Conservation (phyloP, 768 basidiomycete genomes). For the Wakefieldia striispora region DNA sequence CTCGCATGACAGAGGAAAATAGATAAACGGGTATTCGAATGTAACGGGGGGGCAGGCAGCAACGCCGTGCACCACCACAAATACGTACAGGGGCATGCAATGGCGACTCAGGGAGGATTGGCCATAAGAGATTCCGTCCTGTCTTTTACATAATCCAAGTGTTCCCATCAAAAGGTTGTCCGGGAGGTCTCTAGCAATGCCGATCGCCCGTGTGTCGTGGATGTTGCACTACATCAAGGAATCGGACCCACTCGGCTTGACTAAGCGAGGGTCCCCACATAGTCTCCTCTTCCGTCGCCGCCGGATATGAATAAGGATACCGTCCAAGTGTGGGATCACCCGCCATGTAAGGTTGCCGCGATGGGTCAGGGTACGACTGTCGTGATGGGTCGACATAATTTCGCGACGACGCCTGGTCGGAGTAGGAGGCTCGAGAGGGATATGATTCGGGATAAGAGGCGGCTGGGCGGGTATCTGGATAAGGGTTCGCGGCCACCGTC, state of each 20-base stretch:
- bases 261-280: constrained; percentile 81
- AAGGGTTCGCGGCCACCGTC: constrained; percentile 25
- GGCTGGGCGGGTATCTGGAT: constrained; percentile 23
- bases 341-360: constrained; percentile 29
- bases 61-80: constrained; percentile 18
- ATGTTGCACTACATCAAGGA: constrained; percentile 64
- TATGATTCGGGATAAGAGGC: constrained; percentile 27
- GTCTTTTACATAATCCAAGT: constrained; percentile 25
- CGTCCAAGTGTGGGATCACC: constrained; percentile 21
- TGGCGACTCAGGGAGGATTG: constrained; percentile 14
- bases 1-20: constrained; percentile 14
- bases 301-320: constrained; percentile 40
- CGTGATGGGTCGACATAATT: constrained; percentile 23
- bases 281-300: constrained; percentile 50
- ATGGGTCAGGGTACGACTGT: constrained; percentile 23
- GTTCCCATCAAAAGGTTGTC: constrained; percentile 3
- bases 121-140: constrained; percentile 24
- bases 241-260: constrained; percentile 69
- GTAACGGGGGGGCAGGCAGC: background rate
- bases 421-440: constrained; percentile 23
- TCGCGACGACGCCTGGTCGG: constrained; percentile 23
- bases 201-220: constrained; percentile 32
- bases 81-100: constrained; percentile 25
- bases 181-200: constrained; percentile 16
- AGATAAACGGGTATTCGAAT: constrained; percentile 13